Base-by-base conservation (phyloP, 2,329 filamentous ascomycete species). In the Hypoxylon sp. region DNA sequence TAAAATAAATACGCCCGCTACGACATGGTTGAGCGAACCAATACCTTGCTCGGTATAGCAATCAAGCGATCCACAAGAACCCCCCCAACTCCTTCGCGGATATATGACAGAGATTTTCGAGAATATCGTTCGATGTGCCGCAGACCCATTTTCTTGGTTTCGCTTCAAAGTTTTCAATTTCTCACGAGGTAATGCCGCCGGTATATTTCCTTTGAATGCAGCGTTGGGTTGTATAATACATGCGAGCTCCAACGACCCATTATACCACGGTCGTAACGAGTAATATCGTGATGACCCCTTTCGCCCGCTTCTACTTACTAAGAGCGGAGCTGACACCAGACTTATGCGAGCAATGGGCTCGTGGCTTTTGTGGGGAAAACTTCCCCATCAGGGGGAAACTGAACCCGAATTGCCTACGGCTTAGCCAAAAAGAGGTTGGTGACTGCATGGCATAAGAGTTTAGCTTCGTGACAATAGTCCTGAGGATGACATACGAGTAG, bases 1-100 rank as follows among this genome's bases (percentile, higher is more conserved):
- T 71, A 71, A 71, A 71, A 67, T 65, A 45, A 69, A 69, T 57
- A 58, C 62, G 50, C 60, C 49, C 68, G 66, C 62, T 62, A 59
- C 56, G 51, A 66, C 59, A 46, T 60, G 53, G 60, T 48, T 25
- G 25, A 45, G 48, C 43, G 60, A 71, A 34, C 68, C 68, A 71
- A 71, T 69, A 55, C 60, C 57, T 53, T 63, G 45, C 32, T 57
- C 55, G 66, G 63, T 60, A 69, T 67, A 64, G 10, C 53, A 65
- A 67, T 70, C 59, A 61, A 65, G 56, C 46, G 65, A 65, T 66
- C 63, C 68, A 68, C 60, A 48, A 32, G 49, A 43, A 57, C 7
- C 62, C 53, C 60, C 60, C 57, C 52, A 58, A 64, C 17, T 43
- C 38, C 38, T 43, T 21, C 34, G 30, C 41, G 52, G 50, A 57